Evolutionary conservation across 768 basidiomycete species (phyloP), one percentile per base, ranked within the genome.

Genomic region (Tylopilus sp.): DNA sequence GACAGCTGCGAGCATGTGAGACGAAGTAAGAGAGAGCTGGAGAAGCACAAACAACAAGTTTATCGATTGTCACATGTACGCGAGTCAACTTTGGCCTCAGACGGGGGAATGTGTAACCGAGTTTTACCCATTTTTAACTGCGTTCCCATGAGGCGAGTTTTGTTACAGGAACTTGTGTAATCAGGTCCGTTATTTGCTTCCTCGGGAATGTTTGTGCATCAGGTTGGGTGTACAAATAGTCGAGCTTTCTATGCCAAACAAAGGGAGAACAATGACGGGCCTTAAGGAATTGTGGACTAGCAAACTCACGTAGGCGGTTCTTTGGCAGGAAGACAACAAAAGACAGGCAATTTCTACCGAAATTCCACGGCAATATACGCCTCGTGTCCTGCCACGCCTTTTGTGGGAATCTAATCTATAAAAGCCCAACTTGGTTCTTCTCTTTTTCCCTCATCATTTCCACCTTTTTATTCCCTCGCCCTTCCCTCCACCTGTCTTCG

Each of bases 11-110:
- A 82, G 28, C 67, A 70, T 29, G 71, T 71, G 13, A 69, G 70
- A 52, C 74, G 68, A 56, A 73, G 72, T 53, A 76, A 79, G 60
- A 74, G 74, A 44, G 82, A 86, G 53, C 65, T 72, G 33, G 73
- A 72, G 62, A 83, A 81, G 67, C 74, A 80, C 37, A 74, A 72
- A 33, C 74, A 78, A 58, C 73, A 76, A 25, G 83, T 76, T n/a
- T 78, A 77, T 10, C 71, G 87, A 56, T 68, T 90, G 34, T 76
- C 78, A 2, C 72, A 72, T 50, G 92, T 89, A 1, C 76, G 78
- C 31, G 91, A 93, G 65, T 81, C 81, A 1, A 89, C 81, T 69
- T 93, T 9, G 87, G 88, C 4, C 69, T 83, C n/a, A n/a, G n/a
- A n/a, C n/a, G n/a, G n/a, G n/a, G n/a, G n/a, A n/a, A n/a, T n/a